A percentile compares a stretch with the other conserved stretches of the same genome.
These are phyloP conservation scores for Nemania sp. DNA, from an alignment of 2,329 filamentous ascomycete genomes.

Conservation along the genomic window DNA sequence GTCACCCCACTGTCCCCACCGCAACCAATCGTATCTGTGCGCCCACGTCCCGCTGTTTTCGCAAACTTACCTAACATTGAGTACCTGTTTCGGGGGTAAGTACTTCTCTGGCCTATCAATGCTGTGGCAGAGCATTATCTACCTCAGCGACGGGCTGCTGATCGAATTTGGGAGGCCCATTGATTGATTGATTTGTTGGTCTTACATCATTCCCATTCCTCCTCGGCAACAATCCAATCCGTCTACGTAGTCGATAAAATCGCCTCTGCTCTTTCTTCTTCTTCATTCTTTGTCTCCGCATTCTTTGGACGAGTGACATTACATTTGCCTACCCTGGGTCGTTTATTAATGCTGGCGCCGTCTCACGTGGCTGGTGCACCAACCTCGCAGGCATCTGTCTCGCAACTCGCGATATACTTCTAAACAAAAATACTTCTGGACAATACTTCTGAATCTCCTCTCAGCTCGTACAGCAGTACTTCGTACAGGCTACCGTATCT, in stretches of 20 bases:
- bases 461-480: slow-evolving; percentile 24
- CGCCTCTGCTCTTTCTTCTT: slow-evolving; percentile 1
- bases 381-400: slow-evolving; percentile 23
- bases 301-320: slow-evolving; percentile 5
- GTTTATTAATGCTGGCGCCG: slow-evolving; percentile 12
- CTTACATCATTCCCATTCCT: slow-evolving; percentile 25
- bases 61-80: not conserved
- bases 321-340: slow-evolving; percentile 5
- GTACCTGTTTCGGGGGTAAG: not conserved
- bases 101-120: not conserved
- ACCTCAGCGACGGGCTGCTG: slow-evolving; percentile 6
- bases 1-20: not conserved
- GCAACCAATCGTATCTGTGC: not conserved
- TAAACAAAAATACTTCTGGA: no score
- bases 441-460: slow-evolving; percentile 14
- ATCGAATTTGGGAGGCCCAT: slow-evolving; percentile 12
- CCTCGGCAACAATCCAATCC: slow-evolving; percentile 1
- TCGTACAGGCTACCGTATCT: not conserved
- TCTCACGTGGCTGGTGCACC: slow-evolving; percentile 26
- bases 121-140: not conserved
- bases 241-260: not conserved
- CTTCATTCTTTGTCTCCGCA: not conserved
- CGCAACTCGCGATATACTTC: slow-evolving; percentile 8
- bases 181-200: slow-evolving; percentile 14
- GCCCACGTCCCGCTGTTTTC: not conserved